Evolutionary conservation across 768 basidiomycete species (phyloP).

Genomic region (Mycena alexandri): DNA sequence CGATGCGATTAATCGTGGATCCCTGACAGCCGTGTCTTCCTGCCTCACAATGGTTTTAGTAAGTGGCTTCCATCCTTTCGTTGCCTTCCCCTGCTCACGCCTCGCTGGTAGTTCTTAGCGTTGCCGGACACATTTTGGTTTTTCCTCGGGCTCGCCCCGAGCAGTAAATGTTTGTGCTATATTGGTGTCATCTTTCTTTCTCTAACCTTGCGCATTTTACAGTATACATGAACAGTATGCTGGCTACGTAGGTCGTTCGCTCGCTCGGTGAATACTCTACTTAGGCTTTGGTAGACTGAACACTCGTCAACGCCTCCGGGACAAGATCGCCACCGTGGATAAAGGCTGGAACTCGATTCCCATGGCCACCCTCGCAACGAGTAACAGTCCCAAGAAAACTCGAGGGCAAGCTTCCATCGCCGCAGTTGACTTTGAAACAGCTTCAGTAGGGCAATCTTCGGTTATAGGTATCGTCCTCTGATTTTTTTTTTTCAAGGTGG

Average conservation of each 20-base stretch:
- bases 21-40: conserved; percentile 28
- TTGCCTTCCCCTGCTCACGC: neutral
- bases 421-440: conserved; percentile 24
- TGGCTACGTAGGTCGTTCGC: conserved; percentile 28
- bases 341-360: conserved; percentile 36
- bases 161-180: conserved; percentile 28
- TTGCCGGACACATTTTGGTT: conserved; percentile 34
- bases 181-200: neutral
- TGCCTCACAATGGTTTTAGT: conserved; percentile 27
- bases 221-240: conserved; percentile 40
- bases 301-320: conserved; percentile 18
- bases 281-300: conserved; percentile 22
- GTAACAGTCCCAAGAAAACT: neutral
- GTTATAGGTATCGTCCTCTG: conserved; percentile 7
- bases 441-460: conserved; percentile 19
- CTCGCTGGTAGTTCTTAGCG: conserved; percentile 16
- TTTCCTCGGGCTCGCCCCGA: conserved; percentile 32
- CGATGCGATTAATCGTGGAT: conserved; percentile 31
- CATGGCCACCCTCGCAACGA: conserved; percentile 4
- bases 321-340: conserved; percentile 15
- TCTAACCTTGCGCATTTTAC: too few relatives aligned
- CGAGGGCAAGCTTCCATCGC: conserved; percentile 19
- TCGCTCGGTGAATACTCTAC: too few relatives aligned
- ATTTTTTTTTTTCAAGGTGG: conserved; percentile 13
- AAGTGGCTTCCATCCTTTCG: neutral